Evolutionary conservation across 1,284 basidiomycete genomes (phyloP).

Genomic region (Ustilago sp.): DNA sequence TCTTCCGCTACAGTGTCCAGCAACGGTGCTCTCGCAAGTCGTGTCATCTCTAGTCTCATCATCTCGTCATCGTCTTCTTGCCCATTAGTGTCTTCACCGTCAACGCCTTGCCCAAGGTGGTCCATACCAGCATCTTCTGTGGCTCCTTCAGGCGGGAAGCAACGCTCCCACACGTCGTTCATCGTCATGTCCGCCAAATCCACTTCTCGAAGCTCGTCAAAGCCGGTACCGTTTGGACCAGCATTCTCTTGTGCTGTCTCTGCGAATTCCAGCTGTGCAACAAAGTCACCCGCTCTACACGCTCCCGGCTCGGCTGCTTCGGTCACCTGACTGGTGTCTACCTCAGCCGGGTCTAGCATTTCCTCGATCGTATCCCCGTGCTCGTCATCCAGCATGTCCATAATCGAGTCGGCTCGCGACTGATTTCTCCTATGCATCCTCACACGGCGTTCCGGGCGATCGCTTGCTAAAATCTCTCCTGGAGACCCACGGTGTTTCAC

Average conservation of each 20-base stretch:
- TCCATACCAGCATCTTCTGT: neutral
- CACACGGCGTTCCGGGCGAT: no score
- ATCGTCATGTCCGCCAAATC: conserved; percentile 28
- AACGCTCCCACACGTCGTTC: conserved; percentile 25
- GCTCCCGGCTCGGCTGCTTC: neutral
- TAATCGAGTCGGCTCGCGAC: conserved; percentile 36
- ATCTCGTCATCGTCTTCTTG: neutral
- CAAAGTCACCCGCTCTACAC: neutral
- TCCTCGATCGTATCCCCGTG: conserved; percentile 25
- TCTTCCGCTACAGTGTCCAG: conserved; percentile 37
- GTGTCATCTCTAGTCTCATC: conserved; percentile 15
- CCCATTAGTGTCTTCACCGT: neutral
- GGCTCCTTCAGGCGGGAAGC: neutral
- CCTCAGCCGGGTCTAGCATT: conserved; percentile 11
- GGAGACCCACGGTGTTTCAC: conserved; percentile 6
- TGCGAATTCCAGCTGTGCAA: neutral
- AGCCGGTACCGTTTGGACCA: neutral
- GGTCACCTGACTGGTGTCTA: neutral
- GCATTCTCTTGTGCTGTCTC: neutral
- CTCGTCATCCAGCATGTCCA: conserved; percentile 22
- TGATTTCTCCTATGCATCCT: conserved; percentile 15
- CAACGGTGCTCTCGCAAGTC: conserved; percentile 35
- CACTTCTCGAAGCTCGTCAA: conserved; percentile 5
- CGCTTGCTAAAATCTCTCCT: neutral
- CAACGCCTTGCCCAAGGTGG: no score